Evolutionary conservation across 805 yeast species (phyloP).

Genomic region (Candida tammaniensis): DNA sequence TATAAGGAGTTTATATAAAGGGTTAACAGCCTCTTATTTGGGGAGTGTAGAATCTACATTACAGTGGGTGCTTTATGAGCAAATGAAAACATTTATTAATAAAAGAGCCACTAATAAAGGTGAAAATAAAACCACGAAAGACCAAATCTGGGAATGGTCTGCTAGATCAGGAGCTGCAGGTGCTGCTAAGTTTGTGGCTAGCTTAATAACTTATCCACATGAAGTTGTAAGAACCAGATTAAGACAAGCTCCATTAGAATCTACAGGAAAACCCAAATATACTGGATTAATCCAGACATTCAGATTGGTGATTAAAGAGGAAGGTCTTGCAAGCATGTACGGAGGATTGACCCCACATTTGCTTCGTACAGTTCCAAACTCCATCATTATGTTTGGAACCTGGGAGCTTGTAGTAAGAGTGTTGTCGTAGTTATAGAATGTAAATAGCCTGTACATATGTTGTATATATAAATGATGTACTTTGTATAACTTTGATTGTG

Average conservation of each 20-base stretch:
- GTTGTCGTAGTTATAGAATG: slow-evolving; percentile 13
- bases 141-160: slow-evolving; percentile 80
- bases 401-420: slow-evolving; percentile 73
- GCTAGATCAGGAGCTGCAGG: slow-evolving; percentile 98
- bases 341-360: slow-evolving; percentile 98
- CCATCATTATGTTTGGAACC: slow-evolving; percentile 98
- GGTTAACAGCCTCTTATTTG: slow-evolving; percentile 90
- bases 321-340: slow-evolving; percentile 89
- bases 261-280: slow-evolving; percentile 79
- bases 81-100: slow-evolving; percentile 73
- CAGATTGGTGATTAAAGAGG: slow-evolving; percentile 80
- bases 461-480: not conserved
- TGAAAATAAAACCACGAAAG: slow-evolving; percentile 46
- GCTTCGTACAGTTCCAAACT: slow-evolving; percentile 94
- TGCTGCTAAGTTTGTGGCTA: slow-evolving; percentile 89
- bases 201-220: slow-evolving; percentile 92
- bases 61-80: slow-evolving; percentile 97
- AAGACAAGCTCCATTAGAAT: slow-evolving; percentile 83
- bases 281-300: slow-evolving; percentile 89
- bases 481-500: slow-evolving; percentile 4
- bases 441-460: slow-evolving; percentile 5
- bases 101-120: slow-evolving; percentile 40
- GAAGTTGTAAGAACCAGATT: slow-evolving; percentile 95
- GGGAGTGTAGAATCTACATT: slow-evolving; percentile 91
- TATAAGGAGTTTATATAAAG: slow-evolving; percentile 73